Evolutionary conservation across 1,284 basidiomycete species (phyloP), one percentile per base, ranked within the genome.

Genomic region (Phenoliferia sp.): DNA sequence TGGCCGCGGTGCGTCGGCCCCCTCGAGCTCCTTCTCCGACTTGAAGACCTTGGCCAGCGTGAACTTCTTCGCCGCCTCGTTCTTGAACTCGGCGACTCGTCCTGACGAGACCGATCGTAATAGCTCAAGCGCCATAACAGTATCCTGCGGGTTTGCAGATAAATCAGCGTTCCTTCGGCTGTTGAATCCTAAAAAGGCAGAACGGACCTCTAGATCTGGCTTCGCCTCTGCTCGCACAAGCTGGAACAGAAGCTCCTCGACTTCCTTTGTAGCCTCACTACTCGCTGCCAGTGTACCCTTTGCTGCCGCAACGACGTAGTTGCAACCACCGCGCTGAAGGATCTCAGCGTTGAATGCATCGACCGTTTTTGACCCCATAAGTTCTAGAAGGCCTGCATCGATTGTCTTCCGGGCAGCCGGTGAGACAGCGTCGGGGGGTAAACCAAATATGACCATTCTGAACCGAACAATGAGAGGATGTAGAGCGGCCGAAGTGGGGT

Each of bases 401-500:
- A 81, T 75, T n/a, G 76, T 73, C 2, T 71, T 70, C 15, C 77
- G 79, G 4, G 84, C 79, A 0, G 82, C 79, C 7, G 77, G 60
- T 28, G 59, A 19, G 28, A 64, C 36, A 29, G 32, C 9, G 28
- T 17, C 80, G 5, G 83, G 79, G 0, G 82, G 79, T 3, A 77
- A 65, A n/a, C 57, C 26, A 34, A 63, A 32, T 48, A 52, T 31
- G 61, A 68, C 17, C 19, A 80, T 79, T 35, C 84, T 83, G 75
- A 94, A 84, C 75, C 90, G 83, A 5, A 90, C 81, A 32, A 89
- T 78, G 56, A 89, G 85, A 15, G 87, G 76, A 71, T 94, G 90
- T 35, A 96, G 79, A 55, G 86, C 84, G 0, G 92, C 84, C 67
- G 88, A 61, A 2, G 50, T 29, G 1, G 79, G 71, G 64, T 88